Percentiles rank a stretch among this genome's conserved stretches.
Evolutionary conservation across 345 rosid genomes (phyloP).

Genomic region (Brassica carinata): DNA sequence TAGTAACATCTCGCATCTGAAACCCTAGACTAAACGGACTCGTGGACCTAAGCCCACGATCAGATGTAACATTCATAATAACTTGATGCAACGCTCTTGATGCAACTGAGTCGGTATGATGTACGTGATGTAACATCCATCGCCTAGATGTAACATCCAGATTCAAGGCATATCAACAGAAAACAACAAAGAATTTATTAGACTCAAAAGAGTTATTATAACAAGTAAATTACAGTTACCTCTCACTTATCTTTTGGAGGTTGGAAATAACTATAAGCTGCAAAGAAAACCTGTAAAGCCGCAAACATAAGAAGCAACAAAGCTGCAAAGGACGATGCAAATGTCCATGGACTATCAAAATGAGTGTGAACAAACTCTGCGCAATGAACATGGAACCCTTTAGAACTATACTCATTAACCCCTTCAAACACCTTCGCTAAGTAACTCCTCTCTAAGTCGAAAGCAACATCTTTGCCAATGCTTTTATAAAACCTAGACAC

Average conservation of each 20-base stretch:
- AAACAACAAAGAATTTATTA: neutral
- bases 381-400: constrained; percentile 55
- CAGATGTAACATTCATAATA: no score
- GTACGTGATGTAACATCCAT: no score
- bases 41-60: no score
- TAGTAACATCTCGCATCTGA: no score
- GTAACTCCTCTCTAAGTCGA: constrained; percentile 48
- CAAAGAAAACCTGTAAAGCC: constrained; percentile 45
- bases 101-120: no score
- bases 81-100: no score
- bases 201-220: neutral
- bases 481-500: constrained; percentile 51
- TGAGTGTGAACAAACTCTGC: constrained; percentile 58
- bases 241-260: constrained; percentile 24
- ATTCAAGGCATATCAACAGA: neutral
- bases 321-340: constrained; percentile 57
- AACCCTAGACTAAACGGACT: no score
- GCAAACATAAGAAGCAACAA: constrained; percentile 50
- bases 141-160: no score
- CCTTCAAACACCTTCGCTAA: constrained; percentile 47
- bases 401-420: constrained; percentile 51
- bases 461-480: constrained; percentile 52
- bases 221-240: neutral
- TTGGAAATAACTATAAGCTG: constrained; percentile 37
- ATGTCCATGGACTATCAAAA: constrained; percentile 65